Percentiles rank a stretch among this genome's conserved stretches.
Evolutionary conservation across 106 monocot genomes (phyloP).

Genomic region (Posidonia australis): DNA sequence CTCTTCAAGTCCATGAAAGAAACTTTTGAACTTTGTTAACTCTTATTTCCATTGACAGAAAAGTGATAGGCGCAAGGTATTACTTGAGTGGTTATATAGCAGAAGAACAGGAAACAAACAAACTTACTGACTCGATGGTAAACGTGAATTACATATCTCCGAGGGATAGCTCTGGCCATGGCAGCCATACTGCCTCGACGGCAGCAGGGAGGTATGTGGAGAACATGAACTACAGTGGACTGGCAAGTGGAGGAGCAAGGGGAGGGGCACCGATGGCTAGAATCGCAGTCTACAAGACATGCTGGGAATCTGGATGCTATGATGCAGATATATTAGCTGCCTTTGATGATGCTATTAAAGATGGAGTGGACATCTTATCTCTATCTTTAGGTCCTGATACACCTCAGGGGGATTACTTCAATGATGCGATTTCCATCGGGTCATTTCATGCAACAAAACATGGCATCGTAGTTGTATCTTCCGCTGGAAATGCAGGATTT

Average conservation of each 20-base stretch:
- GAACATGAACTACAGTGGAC: conserved; percentile 53
- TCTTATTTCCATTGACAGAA: conserved; percentile 10
- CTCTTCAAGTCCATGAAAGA: not conserved
- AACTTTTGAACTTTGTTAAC: not conserved
- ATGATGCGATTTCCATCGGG: conserved; percentile 71
- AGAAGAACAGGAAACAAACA: conserved; percentile 24
- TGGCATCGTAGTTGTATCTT: conserved; percentile 72
- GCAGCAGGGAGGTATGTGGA: conserved; percentile 59
- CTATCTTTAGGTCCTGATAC: conserved; percentile 65
- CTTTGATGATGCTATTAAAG: conserved; percentile 75
- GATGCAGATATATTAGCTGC: conserved; percentile 88
- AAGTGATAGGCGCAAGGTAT: conserved; percentile 63
- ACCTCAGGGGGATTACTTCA: conserved; percentile 76
- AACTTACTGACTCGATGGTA: conserved; percentile 1
- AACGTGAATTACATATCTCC: conserved; percentile 51
- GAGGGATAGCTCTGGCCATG: conserved; percentile 82
- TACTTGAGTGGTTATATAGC: conserved; percentile 60
- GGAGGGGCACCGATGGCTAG: conserved; percentile 85
- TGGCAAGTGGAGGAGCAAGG: conserved; percentile 56
- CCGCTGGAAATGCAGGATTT: conserved; percentile 70
- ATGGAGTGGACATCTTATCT: conserved; percentile 82
- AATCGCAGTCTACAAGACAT: conserved; percentile 81
- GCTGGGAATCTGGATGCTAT: conserved; percentile 85
- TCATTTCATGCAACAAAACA: conserved; percentile 71
- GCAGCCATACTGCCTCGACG: conserved; percentile 87